A percentile compares a stretch with the other conserved stretches of the same genome.
Conservation (phyloP, 305 asterid species). For the Fraxinus dipetala region DNA sequence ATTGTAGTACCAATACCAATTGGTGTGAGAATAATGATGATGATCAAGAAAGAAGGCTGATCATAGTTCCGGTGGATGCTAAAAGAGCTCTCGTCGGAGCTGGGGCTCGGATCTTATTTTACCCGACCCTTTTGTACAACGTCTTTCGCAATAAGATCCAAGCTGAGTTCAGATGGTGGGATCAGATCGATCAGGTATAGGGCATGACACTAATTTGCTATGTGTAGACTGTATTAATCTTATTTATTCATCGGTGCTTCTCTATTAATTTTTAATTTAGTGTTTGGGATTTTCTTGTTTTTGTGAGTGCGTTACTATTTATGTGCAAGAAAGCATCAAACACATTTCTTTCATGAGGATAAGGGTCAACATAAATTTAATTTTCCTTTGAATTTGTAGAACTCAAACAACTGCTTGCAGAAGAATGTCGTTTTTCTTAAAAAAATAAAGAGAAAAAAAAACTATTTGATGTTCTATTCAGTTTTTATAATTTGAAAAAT, state of each 20-base stretch:
- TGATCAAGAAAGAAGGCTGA: slow-evolving; percentile 37
- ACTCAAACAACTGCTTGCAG: neutral
- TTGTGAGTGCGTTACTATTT: neutral
- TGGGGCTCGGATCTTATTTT: slow-evolving; percentile 91
- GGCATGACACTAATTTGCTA: neutral
- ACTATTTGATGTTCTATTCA: neutral
- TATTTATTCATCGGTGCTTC: neutral
- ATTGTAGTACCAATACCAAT: slow-evolving; percentile 23
- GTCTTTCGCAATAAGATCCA: slow-evolving; percentile 79
- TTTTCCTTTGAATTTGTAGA: neutral
- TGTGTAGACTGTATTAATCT: neutral
- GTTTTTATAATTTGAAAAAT: neutral
- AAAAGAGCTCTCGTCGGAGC: slow-evolving; percentile 88
- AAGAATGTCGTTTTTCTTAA: neutral
- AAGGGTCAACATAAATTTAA: neutral
- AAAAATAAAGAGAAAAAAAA: too few species aligned
- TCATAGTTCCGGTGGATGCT: slow-evolving; percentile 66
- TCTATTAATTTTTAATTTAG: neutral
- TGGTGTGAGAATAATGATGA: slow-evolving; percentile 4
- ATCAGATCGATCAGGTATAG: slow-evolving; percentile 77
- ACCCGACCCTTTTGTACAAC: slow-evolving; percentile 86
- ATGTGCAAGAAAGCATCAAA: neutral
- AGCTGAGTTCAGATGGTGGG: slow-evolving; percentile 96
- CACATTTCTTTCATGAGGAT: neutral
- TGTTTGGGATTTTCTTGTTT: neutral